Percentiles rank a stretch among this genome's conserved stretches.
Evolutionary conservation across 495 filamentous ascomycete species (phyloP).

Genomic region (Platismatia glauca): DNA sequence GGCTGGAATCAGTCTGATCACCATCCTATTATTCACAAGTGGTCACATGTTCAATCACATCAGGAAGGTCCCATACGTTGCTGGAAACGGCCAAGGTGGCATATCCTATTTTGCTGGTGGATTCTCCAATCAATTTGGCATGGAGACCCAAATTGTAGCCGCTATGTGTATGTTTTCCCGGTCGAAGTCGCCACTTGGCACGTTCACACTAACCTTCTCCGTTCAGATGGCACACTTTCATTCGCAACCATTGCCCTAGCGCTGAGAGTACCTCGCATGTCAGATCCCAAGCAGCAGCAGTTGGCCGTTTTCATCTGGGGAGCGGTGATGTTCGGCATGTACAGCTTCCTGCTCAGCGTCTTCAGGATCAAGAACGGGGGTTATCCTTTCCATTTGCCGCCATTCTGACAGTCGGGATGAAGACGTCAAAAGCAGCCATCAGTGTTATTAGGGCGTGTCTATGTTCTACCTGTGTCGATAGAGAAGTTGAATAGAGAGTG

Average conservation of each 20-base stretch:
- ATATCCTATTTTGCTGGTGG: conserved; percentile 87
- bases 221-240: conserved; percentile 77
- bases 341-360: conserved; percentile 87
- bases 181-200: not conserved
- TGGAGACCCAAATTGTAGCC: conserved; percentile 94
- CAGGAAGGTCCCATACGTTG: conserved; percentile 90
- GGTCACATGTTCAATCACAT: conserved; percentile 99
- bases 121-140: conserved; percentile 89
- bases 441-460: not conserved
- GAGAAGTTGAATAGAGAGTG: not conserved
- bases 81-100: conserved; percentile 74
- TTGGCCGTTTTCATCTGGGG: conserved; percentile 77
- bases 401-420: conserved; percentile 49
- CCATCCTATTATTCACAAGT: conserved; percentile 86
- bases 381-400: conserved; percentile 89
- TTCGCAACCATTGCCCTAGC: conserved; percentile 85
- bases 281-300: conserved; percentile 68
- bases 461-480: not conserved
- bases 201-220: conserved; percentile 21
- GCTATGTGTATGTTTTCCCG: conserved; percentile 71
- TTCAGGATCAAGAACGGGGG: conserved; percentile 93
- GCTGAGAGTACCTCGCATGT: conserved; percentile 81
- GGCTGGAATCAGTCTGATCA: conserved; percentile 83
- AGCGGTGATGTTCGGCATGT: conserved; percentile 66
- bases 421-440: not conserved